Conservation (phyloP, 1,284 basidiomycete species). For the Paramarasmius palmivorus region DNA sequence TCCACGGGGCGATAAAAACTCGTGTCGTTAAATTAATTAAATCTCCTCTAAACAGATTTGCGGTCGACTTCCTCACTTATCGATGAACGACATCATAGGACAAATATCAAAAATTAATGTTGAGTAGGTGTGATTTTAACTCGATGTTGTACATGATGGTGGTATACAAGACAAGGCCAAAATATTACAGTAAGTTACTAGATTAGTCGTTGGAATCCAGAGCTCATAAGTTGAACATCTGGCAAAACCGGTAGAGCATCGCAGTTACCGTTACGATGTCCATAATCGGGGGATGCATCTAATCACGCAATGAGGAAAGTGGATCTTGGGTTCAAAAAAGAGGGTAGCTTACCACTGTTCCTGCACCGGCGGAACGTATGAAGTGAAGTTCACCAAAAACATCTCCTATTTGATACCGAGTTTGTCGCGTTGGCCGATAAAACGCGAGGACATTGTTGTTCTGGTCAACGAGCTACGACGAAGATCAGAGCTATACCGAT, state of each 20-base stretch:
- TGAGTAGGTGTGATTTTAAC: neutral
- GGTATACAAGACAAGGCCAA: neutral
- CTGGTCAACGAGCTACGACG: conserved; percentile 66
- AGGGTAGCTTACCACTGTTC: conserved; percentile 66
- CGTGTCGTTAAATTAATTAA: conserved; percentile 1
- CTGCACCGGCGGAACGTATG: conserved; percentile 71
- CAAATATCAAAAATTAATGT: neutral
- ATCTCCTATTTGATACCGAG: conserved; percentile 79
- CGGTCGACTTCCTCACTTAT: neutral
- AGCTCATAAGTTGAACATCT: conserved; percentile 62
- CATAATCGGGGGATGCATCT: conserved; percentile 87
- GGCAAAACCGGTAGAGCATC: conserved; percentile 80
- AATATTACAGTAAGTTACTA: conserved; percentile 5
- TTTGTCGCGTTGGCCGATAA: conserved; percentile 71
- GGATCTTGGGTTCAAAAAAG: conserved; percentile 16
- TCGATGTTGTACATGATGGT: neutral
- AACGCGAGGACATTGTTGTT: conserved; percentile 71
- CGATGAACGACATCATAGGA: neutral
- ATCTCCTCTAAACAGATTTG: neutral
- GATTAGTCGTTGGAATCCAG: neutral
- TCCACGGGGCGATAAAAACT: conserved; percentile 1
- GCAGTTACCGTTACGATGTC: conserved; percentile 80
- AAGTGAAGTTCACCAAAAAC: conserved; percentile 83
- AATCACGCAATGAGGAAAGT: conserved; percentile 11
- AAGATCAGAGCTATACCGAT: neutral